Percentiles rank a stretch among this genome's conserved stretches.
Evolutionary conservation across 768 basidiomycete genomes (phyloP).

Genomic region (Termitomyces sp.): DNA sequence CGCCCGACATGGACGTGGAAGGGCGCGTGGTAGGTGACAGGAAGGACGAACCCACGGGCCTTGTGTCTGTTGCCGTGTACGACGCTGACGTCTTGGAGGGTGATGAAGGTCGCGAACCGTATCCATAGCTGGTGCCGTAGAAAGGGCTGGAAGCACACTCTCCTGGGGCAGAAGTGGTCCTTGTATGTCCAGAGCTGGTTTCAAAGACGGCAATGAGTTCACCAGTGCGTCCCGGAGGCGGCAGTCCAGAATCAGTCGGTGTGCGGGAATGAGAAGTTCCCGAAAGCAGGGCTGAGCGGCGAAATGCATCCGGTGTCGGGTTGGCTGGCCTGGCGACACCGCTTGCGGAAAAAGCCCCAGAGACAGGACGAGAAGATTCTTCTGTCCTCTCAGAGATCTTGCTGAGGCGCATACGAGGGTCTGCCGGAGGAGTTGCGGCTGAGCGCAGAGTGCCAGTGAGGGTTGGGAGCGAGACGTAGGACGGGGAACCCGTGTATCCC

Average conservation of each 20-base stretch:
- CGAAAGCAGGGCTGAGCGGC: slow-evolving; percentile 40
- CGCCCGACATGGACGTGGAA: slow-evolving; percentile 21
- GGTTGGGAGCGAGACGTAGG: slow-evolving; percentile 39
- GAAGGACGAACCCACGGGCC: slow-evolving; percentile 33
- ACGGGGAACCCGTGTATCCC: slow-evolving; percentile 40
- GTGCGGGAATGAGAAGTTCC: slow-evolving; percentile 45
- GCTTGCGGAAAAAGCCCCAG: slow-evolving; percentile 32
- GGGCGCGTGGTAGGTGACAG: slow-evolving; percentile 29
- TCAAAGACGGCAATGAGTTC: slow-evolving; percentile 75
- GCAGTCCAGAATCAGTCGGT: slow-evolving; percentile 50
- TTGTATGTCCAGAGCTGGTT: slow-evolving; percentile 42
- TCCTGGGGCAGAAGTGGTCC: slow-evolving; percentile 49
- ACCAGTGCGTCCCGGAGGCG: slow-evolving; percentile 54
- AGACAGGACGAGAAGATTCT: slow-evolving; percentile 57
- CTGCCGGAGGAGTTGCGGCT: slow-evolving; percentile 27
- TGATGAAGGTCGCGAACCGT: slow-evolving; percentile 39
- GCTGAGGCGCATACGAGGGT: slow-evolving; percentile 51
- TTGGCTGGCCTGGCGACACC: slow-evolving; percentile 32
- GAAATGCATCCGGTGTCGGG: slow-evolving; percentile 38
- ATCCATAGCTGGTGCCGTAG: slow-evolving; percentile 26
- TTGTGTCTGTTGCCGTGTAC: slow-evolving; percentile 27
- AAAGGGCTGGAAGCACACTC: slow-evolving; percentile 33
- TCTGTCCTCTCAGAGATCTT: slow-evolving; percentile 79
- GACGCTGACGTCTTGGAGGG: slow-evolving; percentile 39
- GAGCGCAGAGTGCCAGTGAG: slow-evolving; percentile 26